Conservation (phyloP, 345 rosid genomes). For the Mallotus nudiflorus region DNA sequence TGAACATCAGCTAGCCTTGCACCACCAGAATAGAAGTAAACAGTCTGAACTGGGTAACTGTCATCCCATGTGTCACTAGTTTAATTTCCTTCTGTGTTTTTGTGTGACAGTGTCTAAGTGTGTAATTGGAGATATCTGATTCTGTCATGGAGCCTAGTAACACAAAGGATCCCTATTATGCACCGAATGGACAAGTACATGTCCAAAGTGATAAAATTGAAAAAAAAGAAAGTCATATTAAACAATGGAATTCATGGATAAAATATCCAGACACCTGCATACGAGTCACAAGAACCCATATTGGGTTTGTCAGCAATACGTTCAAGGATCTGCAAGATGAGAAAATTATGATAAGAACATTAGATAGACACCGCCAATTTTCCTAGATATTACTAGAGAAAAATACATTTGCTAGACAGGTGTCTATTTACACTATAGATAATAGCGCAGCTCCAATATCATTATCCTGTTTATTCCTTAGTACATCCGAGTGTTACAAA, state of each 20-base stretch:
- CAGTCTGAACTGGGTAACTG: neutral
- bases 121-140: neutral
- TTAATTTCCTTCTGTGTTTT: neutral
- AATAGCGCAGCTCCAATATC: neutral
- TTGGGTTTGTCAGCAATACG: constrained; percentile 60
- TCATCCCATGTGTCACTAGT: neutral
- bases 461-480: neutral
- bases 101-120: neutral
- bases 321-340: constrained; percentile 56
- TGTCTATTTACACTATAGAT: neutral
- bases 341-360: constrained; percentile 2
- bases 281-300: constrained; percentile 74
- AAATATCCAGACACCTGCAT: constrained; percentile 51
- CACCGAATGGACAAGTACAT: neutral
- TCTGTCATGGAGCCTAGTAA: neutral
- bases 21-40: neutral
- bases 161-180: neutral
- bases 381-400: neutral
- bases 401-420: neutral
- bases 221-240: neutral
- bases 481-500: too few species aligned
- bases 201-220: constrained; percentile 10
- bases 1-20: neutral
- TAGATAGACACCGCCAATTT: neutral
- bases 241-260: neutral